A percentile compares a stretch with the other conserved stretches of the same genome.
Evolutionary conservation across 257 asterid species (phyloP).

Genomic region (Apocynum venetum): DNA sequence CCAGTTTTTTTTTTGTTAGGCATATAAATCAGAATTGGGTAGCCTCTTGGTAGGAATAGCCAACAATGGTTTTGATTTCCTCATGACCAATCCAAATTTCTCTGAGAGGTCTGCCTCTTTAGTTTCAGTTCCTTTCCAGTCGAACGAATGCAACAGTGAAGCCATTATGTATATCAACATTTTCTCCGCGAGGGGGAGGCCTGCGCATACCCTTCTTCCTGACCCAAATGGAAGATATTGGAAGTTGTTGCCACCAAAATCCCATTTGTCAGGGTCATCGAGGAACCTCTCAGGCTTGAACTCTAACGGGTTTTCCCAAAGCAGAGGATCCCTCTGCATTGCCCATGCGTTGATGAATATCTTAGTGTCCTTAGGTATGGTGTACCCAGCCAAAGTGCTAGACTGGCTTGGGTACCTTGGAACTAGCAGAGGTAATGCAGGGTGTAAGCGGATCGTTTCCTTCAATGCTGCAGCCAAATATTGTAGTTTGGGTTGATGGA

Average conservation of each 20-base stretch:
- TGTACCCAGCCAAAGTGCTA: neutral
- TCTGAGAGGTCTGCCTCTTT: slow-evolving; percentile 17
- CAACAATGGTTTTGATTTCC: slow-evolving; percentile 15
- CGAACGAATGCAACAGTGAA: slow-evolving; percentile 27
- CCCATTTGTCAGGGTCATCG: slow-evolving; percentile 9
- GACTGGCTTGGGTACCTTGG: slow-evolving; percentile 20
- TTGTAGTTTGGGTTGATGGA: too few relatives aligned
- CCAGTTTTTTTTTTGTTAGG: too few relatives aligned
- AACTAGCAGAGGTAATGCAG: neutral
- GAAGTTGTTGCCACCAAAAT: slow-evolving; percentile 50
- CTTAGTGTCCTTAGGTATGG: too few relatives aligned
- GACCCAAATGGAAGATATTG: slow-evolving; percentile 59
- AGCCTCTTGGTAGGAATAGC: neutral
- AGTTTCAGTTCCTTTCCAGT: slow-evolving; percentile 23
- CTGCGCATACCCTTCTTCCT: slow-evolving; percentile 56
- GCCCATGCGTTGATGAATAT: slow-evolving; percentile 39
- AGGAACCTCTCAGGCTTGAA: slow-evolving; percentile 36
- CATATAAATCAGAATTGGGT: neutral
- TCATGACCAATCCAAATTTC: slow-evolving; percentile 24
- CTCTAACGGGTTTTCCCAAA: slow-evolving; percentile 29
- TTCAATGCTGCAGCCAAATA: slow-evolving; percentile 24
- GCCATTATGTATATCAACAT: slow-evolving; percentile 20
- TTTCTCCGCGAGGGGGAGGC: slow-evolving; percentile 42
- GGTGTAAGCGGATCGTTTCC: slow-evolving; percentile 24
- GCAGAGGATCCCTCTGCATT: slow-evolving; percentile 25